phyloP scores from a whole-genome alignment of 1,284 basidiomycete species.

The Rhodotorula sp. region DNA sequence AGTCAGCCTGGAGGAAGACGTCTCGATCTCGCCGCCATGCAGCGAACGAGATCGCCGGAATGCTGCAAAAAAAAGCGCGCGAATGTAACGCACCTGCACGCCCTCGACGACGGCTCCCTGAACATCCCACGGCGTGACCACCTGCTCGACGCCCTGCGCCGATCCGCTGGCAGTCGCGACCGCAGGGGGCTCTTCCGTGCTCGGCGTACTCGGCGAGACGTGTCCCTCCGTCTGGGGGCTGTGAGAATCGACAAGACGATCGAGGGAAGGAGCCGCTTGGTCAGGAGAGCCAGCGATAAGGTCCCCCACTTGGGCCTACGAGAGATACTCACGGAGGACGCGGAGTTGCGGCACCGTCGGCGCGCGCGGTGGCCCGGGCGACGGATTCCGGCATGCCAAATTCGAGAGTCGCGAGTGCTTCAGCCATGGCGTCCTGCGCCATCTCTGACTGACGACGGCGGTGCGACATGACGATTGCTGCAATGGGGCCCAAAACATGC shows the following conservation, averaged over 20 bases:
- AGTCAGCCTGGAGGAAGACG: not conserved
- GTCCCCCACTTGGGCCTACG: too few relatives aligned
- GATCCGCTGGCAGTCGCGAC: slow-evolving; percentile 9
- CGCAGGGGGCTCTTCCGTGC: slow-evolving; percentile 23
- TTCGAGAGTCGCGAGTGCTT: slow-evolving; percentile 43
- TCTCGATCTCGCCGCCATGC: too few relatives aligned
- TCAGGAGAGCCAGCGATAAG: slow-evolving; percentile 3
- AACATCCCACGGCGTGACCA: slow-evolving; percentile 97
- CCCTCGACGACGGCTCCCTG: slow-evolving; percentile 92
- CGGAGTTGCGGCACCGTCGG: slow-evolving; percentile 45
- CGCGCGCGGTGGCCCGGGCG: slow-evolving; percentile 42
- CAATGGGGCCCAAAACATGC: not conserved
- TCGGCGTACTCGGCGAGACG: slow-evolving; percentile 26
- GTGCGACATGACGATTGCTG: slow-evolving; percentile 39
- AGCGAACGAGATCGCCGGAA: not conserved
- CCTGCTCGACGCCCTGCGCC: slow-evolving; percentile 60
- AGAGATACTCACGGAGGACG: slow-evolving; percentile 37
- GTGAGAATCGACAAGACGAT: not conserved
- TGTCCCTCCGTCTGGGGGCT: slow-evolving; percentile 34
- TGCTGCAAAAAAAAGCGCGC: not conserved
- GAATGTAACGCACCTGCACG: slow-evolving; percentile 59
- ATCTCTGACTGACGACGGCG: slow-evolving; percentile 34
- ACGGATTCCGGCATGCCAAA: slow-evolving; percentile 45
- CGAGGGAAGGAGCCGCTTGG: not conserved
- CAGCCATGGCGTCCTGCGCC: slow-evolving; percentile 39